Percentiles rank a stretch among this genome's conserved stretches.
phyloP scores from a whole-genome alignment of 2,329 filamentous ascomycete species.

The Talaromyces sp. region DNA sequence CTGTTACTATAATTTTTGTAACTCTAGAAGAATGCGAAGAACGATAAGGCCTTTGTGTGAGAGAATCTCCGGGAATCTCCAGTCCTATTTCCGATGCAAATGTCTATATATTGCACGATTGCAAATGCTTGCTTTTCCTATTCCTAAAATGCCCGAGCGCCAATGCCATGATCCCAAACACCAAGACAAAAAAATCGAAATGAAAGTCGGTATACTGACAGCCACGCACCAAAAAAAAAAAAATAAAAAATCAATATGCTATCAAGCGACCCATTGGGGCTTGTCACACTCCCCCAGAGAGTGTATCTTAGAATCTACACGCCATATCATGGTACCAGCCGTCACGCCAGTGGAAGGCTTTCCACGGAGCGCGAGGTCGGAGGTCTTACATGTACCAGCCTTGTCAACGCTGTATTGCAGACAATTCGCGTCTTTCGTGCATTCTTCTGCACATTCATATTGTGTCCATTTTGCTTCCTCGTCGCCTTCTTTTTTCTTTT shows the following conservation, averaged over 20 bases:
- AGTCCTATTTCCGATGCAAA: too few species aligned
- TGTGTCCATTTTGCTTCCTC: not conserved
- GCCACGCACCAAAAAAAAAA: not conserved
- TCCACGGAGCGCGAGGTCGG: conserved; percentile 18
- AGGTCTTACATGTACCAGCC: conserved; percentile 17
- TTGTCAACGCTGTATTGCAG: conserved; percentile 22
- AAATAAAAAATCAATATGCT: not conserved
- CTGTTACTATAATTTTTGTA: not conserved
- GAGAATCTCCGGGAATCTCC: too few species aligned
- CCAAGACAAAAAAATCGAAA: not conserved
- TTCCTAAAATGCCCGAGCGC: not conserved
- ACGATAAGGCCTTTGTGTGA: too few species aligned
- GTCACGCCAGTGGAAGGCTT: conserved; percentile 10
- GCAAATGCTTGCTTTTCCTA: not conserved
- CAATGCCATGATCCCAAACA: conserved; percentile 4
- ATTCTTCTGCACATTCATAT: conserved; percentile 24
- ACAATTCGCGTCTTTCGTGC: conserved; percentile 17
- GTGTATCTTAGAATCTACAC: conserved; percentile 20
- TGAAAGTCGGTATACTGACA: not conserved
- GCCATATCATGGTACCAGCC: conserved; percentile 27
- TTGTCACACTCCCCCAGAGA: conserved; percentile 12
- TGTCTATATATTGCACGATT: not conserved
- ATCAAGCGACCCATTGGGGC: conserved; percentile 12
- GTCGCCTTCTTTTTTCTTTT: conserved; percentile 10
- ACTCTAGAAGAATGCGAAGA: too few species aligned